Evolutionary conservation across 306 rosid genomes (phyloP), one percentile per base, ranked within the genome.

Genomic region (Quercus dentata): DNA sequence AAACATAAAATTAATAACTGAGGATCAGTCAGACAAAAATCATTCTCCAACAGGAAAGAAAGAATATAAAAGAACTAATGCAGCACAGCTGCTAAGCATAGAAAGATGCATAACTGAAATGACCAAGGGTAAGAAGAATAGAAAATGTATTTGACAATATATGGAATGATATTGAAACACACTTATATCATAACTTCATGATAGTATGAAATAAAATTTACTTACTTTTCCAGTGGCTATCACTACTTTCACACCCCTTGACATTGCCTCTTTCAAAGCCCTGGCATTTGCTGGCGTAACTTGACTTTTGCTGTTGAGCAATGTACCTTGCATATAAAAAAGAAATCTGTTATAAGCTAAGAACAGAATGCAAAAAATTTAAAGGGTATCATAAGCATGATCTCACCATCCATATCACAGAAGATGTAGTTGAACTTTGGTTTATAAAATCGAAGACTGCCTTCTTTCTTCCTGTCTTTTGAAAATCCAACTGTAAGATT

Each of bases 221-320:
- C 94, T 83, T 89, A 95, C 98, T 88, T 95, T 95, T 82, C 99
- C 99, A 0, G 99, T 95, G 83, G 99, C 99, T 75, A 95, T 90
- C 79, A 95, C 94, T 86, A 95, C 85, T 83, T 95, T 91, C 82
- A 92, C 93, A 82, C 98, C 99, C 86, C 94, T 93, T 44, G 86
- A 85, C 55, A 84, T 63, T 44, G 90, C 99, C 80, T 93, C 98
- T 84, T 84, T 90, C 84, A 95, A 75, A 78, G 97, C 99, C 83
- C 77, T 82, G 76, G 76, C 87, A 79, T 91, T 95, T 61, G 89
- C 59, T 63, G 89, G 70, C 81, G 89, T 75, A 83, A 95, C 79
- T 86, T 84, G 97, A 84, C 97, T 88, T 85, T 87, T 89, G 82
- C 96, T 89, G 88, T 92, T 85, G 80, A 95, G 94, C 87, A 92